Base-by-base conservation (phyloP, 2,329 filamentous ascomycete genomes). In the Teratosphaeria viscida region DNA sequence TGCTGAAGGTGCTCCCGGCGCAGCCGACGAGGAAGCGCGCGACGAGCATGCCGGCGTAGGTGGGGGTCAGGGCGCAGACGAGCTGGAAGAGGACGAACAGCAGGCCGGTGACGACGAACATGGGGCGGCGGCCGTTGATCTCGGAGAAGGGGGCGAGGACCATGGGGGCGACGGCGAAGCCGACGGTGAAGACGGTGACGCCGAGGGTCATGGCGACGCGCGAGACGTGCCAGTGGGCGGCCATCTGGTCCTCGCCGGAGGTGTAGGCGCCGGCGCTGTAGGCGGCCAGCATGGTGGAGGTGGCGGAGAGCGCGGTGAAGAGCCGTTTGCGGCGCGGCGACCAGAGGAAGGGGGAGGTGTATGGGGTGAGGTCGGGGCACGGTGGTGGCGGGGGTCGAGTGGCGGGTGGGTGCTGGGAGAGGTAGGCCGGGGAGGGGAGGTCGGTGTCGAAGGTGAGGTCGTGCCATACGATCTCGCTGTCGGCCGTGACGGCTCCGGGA, bases 131-230 rank as follows among this genome's bases (percentile, higher is more conserved):
- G 3, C 92, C 92, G 73, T 94, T 90, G 70, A 95, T 87, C 74
- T 96, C 92, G 0, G 87, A 90, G 64, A 96, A 87, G 0, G 92
- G 92, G 0, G 92, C 92, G 0, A 96, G 81, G 0, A 90, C 79
- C 91, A 96, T 96, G 0, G 92, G 92, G 0, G 89, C 88, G 27
- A 91, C 73, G 0, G 82, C 90, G 65, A 96, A 96, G 3, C 92
- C 91, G 37, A 81, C 68, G 54, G 89, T 94, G 73, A 94, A 96
- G 0, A 84, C 82, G 0, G 91, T 95, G 62, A 96, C 89, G 37
- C 90, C 90, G 1, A 85, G 78, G 5, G 88, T 77, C n/a, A 85
- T 81, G 1, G 85, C 85, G n/a, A 87, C 79, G 10, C 78, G 76
- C 47, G 84, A 86, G 0, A 89, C 78, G 3, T 81, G 72, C 75